These are phyloP conservation scores for Rubroshorea leprosula DNA, from an alignment of 345 rosid genomes.

Conservation along the genomic window DNA sequence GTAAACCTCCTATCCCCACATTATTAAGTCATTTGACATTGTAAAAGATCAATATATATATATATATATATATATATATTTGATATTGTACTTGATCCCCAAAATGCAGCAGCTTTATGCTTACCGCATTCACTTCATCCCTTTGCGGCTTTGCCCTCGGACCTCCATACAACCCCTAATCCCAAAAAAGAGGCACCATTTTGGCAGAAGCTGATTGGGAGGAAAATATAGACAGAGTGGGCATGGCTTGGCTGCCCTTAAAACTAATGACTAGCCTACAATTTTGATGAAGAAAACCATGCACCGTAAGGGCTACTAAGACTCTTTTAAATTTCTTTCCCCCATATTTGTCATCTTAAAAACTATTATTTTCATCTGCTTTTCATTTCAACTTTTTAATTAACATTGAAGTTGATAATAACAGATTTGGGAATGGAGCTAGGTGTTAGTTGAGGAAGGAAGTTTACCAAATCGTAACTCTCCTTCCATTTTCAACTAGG, in stretches of 20 bases:
- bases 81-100: background rate
- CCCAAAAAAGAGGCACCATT: background rate
- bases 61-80: too few relatives aligned
- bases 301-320: too few relatives aligned
- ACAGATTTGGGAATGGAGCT: background rate
- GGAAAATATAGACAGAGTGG: too few relatives aligned
- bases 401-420: background rate
- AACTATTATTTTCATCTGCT: background rate
- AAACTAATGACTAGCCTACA: too few relatives aligned
- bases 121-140: background rate
- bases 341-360: background rate
- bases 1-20: background rate
- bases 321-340: background rate
- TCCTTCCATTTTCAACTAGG: background rate
- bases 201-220: background rate
- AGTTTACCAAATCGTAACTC: background rate
- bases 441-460: background rate
- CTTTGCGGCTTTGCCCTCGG: background rate
- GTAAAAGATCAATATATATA: too few relatives aligned
- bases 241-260: too few relatives aligned
- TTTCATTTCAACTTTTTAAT: background rate
- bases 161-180: background rate
- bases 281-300: too few relatives aligned
- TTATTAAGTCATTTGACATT: background rate
- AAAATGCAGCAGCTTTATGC: background rate